Evolutionary conservation across 164 flowering plant genomes (phyloP).

Genomic region (Stephania yunnanensis): DNA sequence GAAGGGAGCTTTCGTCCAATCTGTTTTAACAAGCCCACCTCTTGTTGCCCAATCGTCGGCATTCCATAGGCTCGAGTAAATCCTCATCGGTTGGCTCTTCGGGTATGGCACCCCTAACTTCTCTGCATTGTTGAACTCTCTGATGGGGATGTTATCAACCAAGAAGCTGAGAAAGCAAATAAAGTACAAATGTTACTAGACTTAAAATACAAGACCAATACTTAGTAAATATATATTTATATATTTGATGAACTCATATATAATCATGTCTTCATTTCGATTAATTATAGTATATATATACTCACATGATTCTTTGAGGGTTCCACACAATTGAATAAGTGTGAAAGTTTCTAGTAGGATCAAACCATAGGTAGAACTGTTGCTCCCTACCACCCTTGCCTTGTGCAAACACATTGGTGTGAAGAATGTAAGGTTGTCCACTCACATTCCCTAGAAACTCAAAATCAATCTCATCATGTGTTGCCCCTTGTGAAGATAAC

Average conservation of each 20-base stretch:
- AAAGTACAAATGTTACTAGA: not conserved
- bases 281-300: not conserved
- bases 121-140: too few species aligned
- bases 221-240: too few species aligned
- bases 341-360: conserved; percentile 12
- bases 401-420: conserved; percentile 30
- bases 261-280: not conserved
- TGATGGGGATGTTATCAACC: not conserved
- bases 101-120: too few species aligned
- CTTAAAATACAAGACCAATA: not conserved
- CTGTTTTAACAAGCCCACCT: too few species aligned
- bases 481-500: conserved; percentile 21
- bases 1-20: conserved; percentile 16
- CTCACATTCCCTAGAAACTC: conserved; percentile 31
- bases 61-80: too few species aligned
- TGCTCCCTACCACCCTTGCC: conserved; percentile 33
- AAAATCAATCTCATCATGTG: conserved; percentile 32
- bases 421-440: conserved; percentile 30
- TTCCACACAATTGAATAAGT: conserved; percentile 33
- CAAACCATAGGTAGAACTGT: conserved; percentile 36
- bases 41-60: too few species aligned
- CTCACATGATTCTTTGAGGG: conserved; percentile 19
- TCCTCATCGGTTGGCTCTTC: too few species aligned
- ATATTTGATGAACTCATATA: not conserved
- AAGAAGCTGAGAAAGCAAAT: not conserved